Evolutionary conservation across 352 stramenopile genomes (phyloP).

Genomic region (Paralagenidium karlingii): DNA sequence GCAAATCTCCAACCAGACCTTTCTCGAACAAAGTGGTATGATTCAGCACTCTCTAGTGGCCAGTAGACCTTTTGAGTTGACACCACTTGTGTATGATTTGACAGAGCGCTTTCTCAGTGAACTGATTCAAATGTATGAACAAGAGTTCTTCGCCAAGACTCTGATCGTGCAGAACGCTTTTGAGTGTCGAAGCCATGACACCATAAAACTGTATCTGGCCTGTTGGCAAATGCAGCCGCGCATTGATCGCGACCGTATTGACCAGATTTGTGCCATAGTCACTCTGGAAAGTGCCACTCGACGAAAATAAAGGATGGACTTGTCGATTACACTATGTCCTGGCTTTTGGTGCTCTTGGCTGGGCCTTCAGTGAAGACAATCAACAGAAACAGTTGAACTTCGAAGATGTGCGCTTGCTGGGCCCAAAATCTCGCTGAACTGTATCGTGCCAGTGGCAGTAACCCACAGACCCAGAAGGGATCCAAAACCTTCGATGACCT

Average conservation of each 20-base stretch:
- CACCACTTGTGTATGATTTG: neutral
- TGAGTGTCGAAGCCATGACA: constrained; percentile 52
- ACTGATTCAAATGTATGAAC: constrained; percentile 63
- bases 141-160: constrained; percentile 64
- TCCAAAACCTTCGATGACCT: too few relatives aligned
- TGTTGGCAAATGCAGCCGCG: constrained; percentile 83
- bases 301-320: too few relatives aligned
- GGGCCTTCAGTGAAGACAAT: too few relatives aligned
- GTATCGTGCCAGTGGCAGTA: too few relatives aligned
- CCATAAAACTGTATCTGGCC: constrained; percentile 59
- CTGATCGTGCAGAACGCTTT: constrained; percentile 59
- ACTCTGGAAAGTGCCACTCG: too few relatives aligned
- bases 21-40: neutral
- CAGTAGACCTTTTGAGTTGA: constrained; percentile 18
- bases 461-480: too few relatives aligned
- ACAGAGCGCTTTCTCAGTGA: constrained; percentile 47
- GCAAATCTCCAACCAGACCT: neutral
- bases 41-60: neutral
- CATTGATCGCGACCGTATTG: constrained; percentile 39
- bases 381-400: too few relatives aligned
- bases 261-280: too few relatives aligned
- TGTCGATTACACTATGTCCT: too few relatives aligned
- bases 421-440: too few relatives aligned
- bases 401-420: too few relatives aligned
- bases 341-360: too few relatives aligned